A percentile compares a stretch with the other conserved stretches of the same genome.
These are phyloP conservation scores for Macadamia tetraphylla DNA, from an alignment of 164 flowering plant species.

Conservation along the genomic window DNA sequence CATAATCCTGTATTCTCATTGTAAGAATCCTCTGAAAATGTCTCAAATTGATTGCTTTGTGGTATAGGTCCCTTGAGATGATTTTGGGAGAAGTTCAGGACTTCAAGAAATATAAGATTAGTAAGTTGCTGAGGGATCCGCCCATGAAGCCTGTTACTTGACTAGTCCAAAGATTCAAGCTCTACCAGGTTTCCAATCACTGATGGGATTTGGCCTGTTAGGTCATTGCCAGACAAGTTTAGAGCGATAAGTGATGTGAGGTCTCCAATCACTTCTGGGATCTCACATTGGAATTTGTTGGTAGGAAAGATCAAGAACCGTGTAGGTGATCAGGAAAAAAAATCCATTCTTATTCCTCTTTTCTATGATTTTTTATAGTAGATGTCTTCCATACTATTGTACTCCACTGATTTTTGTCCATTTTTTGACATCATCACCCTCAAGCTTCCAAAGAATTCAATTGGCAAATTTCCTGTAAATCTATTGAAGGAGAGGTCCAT, in stretches of 20 bases:
- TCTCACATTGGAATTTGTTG: conserved; percentile 39
- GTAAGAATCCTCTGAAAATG: conserved; percentile 20
- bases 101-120: conserved; percentile 23
- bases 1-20: conserved; percentile 27
- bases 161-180: conserved; percentile 28
- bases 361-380: conserved; percentile 6
- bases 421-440: conserved; percentile 21
- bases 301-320: conserved; percentile 44
- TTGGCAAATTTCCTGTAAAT: conserved; percentile 35
- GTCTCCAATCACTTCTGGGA: conserved; percentile 38
- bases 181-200: conserved; percentile 24
- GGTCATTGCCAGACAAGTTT: conserved; percentile 34
- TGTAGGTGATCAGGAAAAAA: conserved; percentile 26
- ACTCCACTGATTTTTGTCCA: background rate
- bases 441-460: conserved; percentile 24
- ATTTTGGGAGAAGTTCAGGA: too few relatives aligned
- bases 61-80: too few relatives aligned
- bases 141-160: conserved; percentile 28
- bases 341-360: conserved; percentile 14
- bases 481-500: conserved; percentile 45
- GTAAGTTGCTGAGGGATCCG: conserved; percentile 23
- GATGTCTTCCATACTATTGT: background rate
- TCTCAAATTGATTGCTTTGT: conserved; percentile 15
- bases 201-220: conserved; percentile 29
- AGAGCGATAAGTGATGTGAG: conserved; percentile 37